Base-by-base conservation (phyloP, 805 yeast species). In the Cyberlindnera misumaiensis region DNA sequence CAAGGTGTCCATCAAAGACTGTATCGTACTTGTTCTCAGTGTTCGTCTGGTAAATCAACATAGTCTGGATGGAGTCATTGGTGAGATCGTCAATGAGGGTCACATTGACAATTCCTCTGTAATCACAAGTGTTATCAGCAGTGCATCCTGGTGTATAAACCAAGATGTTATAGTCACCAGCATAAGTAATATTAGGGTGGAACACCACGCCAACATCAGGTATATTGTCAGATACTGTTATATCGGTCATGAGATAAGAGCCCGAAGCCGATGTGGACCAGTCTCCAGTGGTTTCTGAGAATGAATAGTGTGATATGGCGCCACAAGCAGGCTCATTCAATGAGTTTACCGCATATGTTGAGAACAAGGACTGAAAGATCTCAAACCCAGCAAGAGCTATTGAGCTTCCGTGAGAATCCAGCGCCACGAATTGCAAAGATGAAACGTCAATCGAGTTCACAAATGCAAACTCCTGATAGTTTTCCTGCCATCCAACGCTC, bases 91-190 rank as follows among this genome's bases (percentile, higher is more conserved):
- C 65, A 45, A 59, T 64, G 2, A 89, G 65, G 0, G 94, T 72
- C 0, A 81, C 96, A 49, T 85, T 85, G 4, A 85, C 90, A 18
- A 75, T 71, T 10, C 95, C 90, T 55, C 98, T 72, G 15, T 63
- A 42, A 16, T 56, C 48, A 61, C 98, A 93, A 0, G 93, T 71
- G 35, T 64, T 60, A 55, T 84, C 95, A 4, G 49, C 56, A 1
- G 58, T 38, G 63, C 98, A 93, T 0, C 97, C 97, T 0, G 96
- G 96, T 1, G 98, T 93, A 50, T 75, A 81, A 35, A 89, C 50
- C 37, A 75, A 64, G 17, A 93, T 67, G 0, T 85, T 66, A 58
- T 87, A 93, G 42, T 77, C 68, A 9, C 97, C 97, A 0, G 85
- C 67, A 45, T 75, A 72, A 1, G 83, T 66, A 14, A 87, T 73